phyloP scores from a whole-genome alignment of 1,284 basidiomycete species.

The Naganishia liquefaciens region DNA sequence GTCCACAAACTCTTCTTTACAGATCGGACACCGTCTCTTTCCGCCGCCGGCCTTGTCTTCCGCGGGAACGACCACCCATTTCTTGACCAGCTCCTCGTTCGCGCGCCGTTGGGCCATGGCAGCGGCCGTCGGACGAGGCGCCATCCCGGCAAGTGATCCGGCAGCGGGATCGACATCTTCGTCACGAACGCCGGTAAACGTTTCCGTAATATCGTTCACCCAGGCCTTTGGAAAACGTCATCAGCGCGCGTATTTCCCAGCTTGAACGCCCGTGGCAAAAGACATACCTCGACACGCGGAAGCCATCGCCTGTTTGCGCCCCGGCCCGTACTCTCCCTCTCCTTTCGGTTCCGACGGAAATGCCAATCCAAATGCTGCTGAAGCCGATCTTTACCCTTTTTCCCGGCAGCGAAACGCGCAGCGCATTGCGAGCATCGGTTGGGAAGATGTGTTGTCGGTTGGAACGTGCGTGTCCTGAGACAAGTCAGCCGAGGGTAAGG shows the following conservation, averaged over 20 bases:
- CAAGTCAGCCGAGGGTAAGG: too few species aligned
- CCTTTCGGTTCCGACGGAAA: conserved; percentile 89
- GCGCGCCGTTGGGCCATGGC: conserved; percentile 67
- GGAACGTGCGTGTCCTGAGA: conserved; percentile 63
- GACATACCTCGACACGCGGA: conserved; percentile 73
- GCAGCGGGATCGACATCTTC: conserved; percentile 23
- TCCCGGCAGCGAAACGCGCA: conserved; percentile 74
- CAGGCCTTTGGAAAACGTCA: conserved; percentile 70
- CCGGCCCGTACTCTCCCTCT: conserved; percentile 76
- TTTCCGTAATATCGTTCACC: conserved; percentile 63
- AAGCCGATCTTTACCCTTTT: conserved; percentile 68
- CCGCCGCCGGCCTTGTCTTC: conserved; percentile 56
- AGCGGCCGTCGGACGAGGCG: conserved; percentile 60
- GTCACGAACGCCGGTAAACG: conserved; percentile 25
- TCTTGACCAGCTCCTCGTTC: conserved; percentile 67
- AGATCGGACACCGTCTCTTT: conserved; percentile 90
- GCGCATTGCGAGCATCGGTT: conserved; percentile 93
- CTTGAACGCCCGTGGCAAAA: too few species aligned
- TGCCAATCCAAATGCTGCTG: conserved; percentile 96
- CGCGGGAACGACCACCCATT: conserved; percentile 78
- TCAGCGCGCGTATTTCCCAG: conserved; percentile 36
- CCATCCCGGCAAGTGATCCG: conserved; percentile 31
- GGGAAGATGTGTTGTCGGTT: conserved; percentile 70
- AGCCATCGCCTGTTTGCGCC: conserved; percentile 94
- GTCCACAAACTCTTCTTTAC: conserved; percentile 89